A percentile compares a stretch with the other conserved stretches of the same genome.
Conservation (phyloP, 345 rosid genomes). For the Aethionema arabicum region DNA sequence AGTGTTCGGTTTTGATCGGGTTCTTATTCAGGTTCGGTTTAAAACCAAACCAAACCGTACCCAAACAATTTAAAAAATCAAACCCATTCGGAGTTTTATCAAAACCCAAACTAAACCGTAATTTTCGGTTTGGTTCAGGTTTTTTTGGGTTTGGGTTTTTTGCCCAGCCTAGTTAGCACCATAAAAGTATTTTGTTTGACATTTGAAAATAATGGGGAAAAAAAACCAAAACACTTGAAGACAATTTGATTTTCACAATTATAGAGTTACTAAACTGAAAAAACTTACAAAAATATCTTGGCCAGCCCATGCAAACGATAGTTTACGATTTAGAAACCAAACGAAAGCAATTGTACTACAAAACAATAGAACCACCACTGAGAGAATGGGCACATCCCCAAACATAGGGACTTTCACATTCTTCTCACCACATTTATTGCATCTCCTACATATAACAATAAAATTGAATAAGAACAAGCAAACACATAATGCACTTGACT, state of each 20-base stretch:
- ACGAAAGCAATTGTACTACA: constrained; percentile 62
- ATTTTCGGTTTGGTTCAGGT: no score
- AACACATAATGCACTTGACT: constrained; percentile 12
- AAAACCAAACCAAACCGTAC: no score
- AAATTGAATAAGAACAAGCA: constrained; percentile 19
- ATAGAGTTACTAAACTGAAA: not conserved
- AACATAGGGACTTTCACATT: constrained; percentile 60
- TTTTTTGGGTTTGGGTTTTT: no score
- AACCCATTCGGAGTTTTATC: no score
- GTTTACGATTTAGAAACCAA: constrained; percentile 67
- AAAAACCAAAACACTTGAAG: not conserved
- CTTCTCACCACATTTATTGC: constrained; percentile 51
- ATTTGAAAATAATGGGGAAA: not conserved
- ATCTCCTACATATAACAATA: constrained; percentile 49
- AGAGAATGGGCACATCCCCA: constrained; percentile 68
- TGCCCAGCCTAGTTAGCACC: no score
- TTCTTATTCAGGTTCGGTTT: no score
- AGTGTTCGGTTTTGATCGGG: no score
- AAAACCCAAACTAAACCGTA: no score
- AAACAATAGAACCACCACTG: constrained; percentile 54
- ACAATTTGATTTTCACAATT: constrained; percentile 9
- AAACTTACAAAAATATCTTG: constrained; percentile 93
- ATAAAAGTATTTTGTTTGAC: not conserved
- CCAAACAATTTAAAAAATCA: no score
- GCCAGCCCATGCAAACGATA: constrained; percentile 85